A percentile compares a stretch with the other conserved stretches of the same genome.
phyloP scores from a whole-genome alignment of 257 asterid genomes.

The Osmanthus fragrans region DNA sequence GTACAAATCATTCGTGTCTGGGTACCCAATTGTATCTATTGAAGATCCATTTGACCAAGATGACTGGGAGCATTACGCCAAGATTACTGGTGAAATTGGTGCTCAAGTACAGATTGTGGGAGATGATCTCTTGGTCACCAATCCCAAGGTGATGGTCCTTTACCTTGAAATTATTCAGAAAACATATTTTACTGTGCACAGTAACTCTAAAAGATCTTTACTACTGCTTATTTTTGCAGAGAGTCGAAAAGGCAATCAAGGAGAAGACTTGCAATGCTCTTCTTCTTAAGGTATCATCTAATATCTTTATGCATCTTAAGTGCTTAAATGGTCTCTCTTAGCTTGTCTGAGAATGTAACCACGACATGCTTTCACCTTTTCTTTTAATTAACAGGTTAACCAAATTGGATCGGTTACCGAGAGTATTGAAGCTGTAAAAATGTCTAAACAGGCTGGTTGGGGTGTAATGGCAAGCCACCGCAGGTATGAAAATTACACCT shows the following conservation, averaged over 20 bases:
- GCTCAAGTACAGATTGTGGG: conserved; percentile 91
- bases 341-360: conserved; percentile 1
- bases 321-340: not conserved
- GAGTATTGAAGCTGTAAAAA: conserved; percentile 92
- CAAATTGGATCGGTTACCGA: conserved; percentile 98
- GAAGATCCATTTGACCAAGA: conserved; percentile 99
- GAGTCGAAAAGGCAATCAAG: conserved; percentile 91
- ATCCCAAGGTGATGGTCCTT: conserved; percentile 65
- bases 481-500: conserved; percentile 42
- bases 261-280: conserved; percentile 97
- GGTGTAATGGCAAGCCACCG: conserved; percentile 99
- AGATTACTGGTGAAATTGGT: conserved; percentile 77
- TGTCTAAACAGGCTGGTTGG: conserved; percentile 99
- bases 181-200: not conserved
- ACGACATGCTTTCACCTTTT: not conserved
- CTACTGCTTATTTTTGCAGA: conserved; percentile 43
- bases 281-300: conserved; percentile 72
- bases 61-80: conserved; percentile 89
- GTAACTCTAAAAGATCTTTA: not conserved
- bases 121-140: conserved; percentile 94
- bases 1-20: conserved; percentile 78
- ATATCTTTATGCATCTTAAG: not conserved
- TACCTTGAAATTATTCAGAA: not conserved
- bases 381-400: conserved; percentile 62
- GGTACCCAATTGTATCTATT: conserved; percentile 91